Base-by-base conservation (phyloP, 768 basidiomycete species). In the Harrya chromipes region DNA sequence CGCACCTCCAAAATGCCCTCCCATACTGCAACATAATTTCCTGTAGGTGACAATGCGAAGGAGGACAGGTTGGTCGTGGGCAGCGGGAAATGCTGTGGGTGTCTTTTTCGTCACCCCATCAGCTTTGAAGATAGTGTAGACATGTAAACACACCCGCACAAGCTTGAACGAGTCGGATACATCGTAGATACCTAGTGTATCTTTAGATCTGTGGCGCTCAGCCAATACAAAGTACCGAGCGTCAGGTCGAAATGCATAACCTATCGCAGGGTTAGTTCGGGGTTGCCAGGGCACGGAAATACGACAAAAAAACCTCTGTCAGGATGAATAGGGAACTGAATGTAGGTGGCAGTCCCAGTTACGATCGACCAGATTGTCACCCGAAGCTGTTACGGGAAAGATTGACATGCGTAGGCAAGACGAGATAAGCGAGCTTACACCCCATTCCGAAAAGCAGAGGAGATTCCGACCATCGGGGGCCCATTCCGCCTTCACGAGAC, bases 391-490 rank as follows among this genome's bases (percentile, higher is more conserved):
- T 34, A 26, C 37, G 50, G 21, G 16, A 35, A 23, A 52, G 35
- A 35, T 53, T 43, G 45, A 40, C 23, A 46, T 16, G 11, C 47
- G 31, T 46, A 34, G 34, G 40, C 17, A 49, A 35, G 27, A 36
- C 9, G n/a, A 6, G 27, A 23, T 47, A 53, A 34, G 37, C 26
- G 17, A 19, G 80, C 93, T 74, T 72, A 94, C 94, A 59, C 88
- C 90, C 87, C 90, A 90, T 58, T 94, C 89, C 4, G 91, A 94
- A 69, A 94, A 97, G 61, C 90, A 94, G 26, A 97, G 70, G 5
- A 97, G 74, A 14, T 81, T 83, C 33, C 88, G 77, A 14, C 91
- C 91, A 62, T 87, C 88, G 3, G 87, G 89, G 0, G 87, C 88
- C 94, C 94, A 97, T 61, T 94, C 90, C 16, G 86, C 90, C 62